Evolutionary conservation across 2,329 filamentous ascomycete species (phyloP).

Genomic region (Epichloe gansuensis): DNA sequence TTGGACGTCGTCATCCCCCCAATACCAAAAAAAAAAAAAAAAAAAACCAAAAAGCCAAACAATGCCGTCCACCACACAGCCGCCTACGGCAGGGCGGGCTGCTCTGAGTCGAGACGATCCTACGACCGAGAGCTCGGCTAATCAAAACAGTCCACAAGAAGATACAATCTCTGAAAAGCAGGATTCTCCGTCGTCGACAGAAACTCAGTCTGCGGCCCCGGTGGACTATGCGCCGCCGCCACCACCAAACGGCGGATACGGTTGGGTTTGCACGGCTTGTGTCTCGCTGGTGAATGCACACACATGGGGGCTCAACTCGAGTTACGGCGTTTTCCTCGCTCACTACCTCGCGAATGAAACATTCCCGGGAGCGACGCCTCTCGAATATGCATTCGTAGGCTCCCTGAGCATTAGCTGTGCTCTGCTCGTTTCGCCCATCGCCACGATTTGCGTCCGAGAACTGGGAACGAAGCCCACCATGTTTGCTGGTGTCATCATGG

Average conservation of each 20-base stretch:
- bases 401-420: constrained; percentile 28
- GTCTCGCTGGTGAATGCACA: constrained; percentile 48
- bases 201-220: not conserved
- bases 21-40: not conserved
- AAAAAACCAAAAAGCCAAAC: not conserved
- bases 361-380: constrained; percentile 48
- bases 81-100: not conserved
- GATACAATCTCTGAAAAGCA: not conserved
- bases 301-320: constrained; percentile 59
- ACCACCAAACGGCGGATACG: constrained; percentile 48
- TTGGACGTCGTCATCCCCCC: not conserved
- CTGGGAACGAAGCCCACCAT: constrained; percentile 54
- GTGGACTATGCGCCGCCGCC: constrained; percentile 11
- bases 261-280: constrained; percentile 28
- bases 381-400: constrained; percentile 69
- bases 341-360: constrained; percentile 43
- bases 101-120: not conserved
- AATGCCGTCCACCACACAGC: not conserved
- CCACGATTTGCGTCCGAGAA: constrained; percentile 45
- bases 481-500: constrained; percentile 49
- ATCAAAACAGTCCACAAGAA: not conserved
- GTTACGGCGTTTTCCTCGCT: constrained; percentile 39
- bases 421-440: constrained; percentile 54
- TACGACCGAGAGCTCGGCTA: not conserved
- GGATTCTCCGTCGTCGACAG: not conserved